Base-by-base conservation (phyloP, 1,284 basidiomycete genomes). In the Ceratobasidium sp. region DNA sequence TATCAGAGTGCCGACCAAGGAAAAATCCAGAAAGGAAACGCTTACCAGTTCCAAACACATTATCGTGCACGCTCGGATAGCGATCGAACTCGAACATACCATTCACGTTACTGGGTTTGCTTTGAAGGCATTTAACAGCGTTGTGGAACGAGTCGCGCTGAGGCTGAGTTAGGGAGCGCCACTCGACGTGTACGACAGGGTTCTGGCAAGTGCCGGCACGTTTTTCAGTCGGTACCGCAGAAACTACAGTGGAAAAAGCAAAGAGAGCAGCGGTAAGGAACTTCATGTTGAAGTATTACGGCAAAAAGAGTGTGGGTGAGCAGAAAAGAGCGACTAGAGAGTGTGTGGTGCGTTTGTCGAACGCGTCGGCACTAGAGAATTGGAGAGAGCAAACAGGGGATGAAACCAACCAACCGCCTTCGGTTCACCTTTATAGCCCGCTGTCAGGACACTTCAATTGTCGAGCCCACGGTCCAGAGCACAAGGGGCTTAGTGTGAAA, bases 341-440 rank as follows among this genome's bases (percentile, higher is more conserved):
- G 67, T 60, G 56, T 71, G 67, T 71, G 67, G 42, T 71, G 48
- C 46, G 56, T 38, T 67, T 54, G 64, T 53, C n/a, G 48, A 61
- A 49, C 46, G 46, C 40, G 30, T 46, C 8, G 56, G 38, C 40
- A 42, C 23, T 33, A 23, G 21, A 38, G 36, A 54, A 4, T 12
- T 18, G 44, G 40, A 28, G 42, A 21, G 9, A 54, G 28, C n/a
- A 44, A 56, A 28, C 25, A 3, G 12, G n/a, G 33, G 28, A 70
- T 38, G 66, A 48, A 30, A 9, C 28, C 9, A 8, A 11, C 8
- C 14, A 18, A 16, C n/a, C 11, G 11, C 33, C 12, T 11, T 28
- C 21, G 9, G 18, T 18, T 21, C 14, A 33, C 3, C 42, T 70
- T 70, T 70, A 70, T 70, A 70, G 25, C n/a, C 40, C 56, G 30